Evolutionary conservation across 176 grass and related monocot species (phyloP), one percentile per base, ranked within the genome.

Genomic region (Tillandsia leiboldiana): DNA sequence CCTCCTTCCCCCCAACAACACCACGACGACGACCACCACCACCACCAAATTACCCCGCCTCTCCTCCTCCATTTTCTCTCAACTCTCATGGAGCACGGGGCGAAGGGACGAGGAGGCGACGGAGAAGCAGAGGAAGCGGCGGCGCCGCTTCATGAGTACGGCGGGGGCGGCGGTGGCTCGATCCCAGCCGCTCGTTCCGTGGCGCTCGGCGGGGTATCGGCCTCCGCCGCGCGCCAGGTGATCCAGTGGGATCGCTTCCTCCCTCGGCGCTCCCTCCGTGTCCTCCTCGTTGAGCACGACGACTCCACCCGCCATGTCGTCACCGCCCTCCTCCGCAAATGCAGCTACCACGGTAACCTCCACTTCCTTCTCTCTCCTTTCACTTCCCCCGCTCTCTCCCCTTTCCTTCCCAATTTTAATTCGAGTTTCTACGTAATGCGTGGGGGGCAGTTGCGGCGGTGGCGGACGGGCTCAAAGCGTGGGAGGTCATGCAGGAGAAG

Each of bases 271-370:
- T 84, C 87, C 12, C 82, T 99, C 27, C 86, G 82, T 26, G 87
- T 99, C 9, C 89, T 99, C 69, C 86, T 99, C 65, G 89, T 99
- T 66, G 94, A 99, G 89, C 87, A 93, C 69, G 94, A 93, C 75
- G 84, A 90, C 81, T 90, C 87, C 80, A 99, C 94, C 0, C 82
- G 89, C 70, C 94, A 99, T 72, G 82, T 99, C 69, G 89, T 99
- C 74, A 83, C 87, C 69, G 89, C 94, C 53, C 94, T 99, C 23
- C 89, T 99, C 77, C 89, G 94, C 28, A 99, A 99, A 85, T 93
- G 86, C 84, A 84, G 84, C 1, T 99, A 99, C 75, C 89, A 86
- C 78, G 94, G 94, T 99, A 72, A 75, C 77, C 70, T 52, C 11
- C 54, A 2, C 53, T 72, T 63, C 7, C 14, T 2, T 1, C 2